Conservation (phyloP, 345 rosid species). For the Linum tenue region DNA sequence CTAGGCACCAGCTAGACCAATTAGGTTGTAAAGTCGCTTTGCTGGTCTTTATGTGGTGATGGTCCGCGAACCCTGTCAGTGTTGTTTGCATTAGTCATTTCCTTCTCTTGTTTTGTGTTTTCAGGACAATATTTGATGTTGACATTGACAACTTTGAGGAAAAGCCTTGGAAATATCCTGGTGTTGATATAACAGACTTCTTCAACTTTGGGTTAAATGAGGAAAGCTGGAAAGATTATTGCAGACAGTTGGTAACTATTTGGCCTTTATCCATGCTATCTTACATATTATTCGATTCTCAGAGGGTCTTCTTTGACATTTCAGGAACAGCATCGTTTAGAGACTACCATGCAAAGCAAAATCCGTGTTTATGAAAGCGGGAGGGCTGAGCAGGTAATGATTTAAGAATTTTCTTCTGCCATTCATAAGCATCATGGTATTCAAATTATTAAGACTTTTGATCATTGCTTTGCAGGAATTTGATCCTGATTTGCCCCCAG, state of each 20-base stretch:
- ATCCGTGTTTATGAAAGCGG: slow-evolving; percentile 98
- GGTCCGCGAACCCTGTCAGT: not conserved
- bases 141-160: slow-evolving; percentile 93
- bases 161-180: slow-evolving; percentile 94
- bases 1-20: too few species aligned
- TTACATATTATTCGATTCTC: slow-evolving; percentile 17
- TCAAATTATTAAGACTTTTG: slow-evolving; percentile 7
- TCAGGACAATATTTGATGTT: slow-evolving; percentile 93
- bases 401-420: not conserved
- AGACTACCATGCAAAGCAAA: slow-evolving; percentile 95
- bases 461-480: slow-evolving; percentile 47
- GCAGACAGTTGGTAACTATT: slow-evolving; percentile 81
- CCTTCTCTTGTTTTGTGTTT: slow-evolving; percentile 10
- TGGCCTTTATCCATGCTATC: slow-evolving; percentile 16
- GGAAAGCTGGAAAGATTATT: slow-evolving; percentile 97
- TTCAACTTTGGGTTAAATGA: slow-evolving; percentile 93
- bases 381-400: slow-evolving; percentile 73
- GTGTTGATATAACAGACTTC: slow-evolving; percentile 66
- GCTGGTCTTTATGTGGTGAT: not conserved
- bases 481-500: slow-evolving; percentile 98
- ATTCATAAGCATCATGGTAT: slow-evolving; percentile 2
- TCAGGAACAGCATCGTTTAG: slow-evolving; percentile 86
- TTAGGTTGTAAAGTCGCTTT: too few species aligned
- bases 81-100: not conserved
- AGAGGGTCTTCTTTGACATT: slow-evolving; percentile 17